Evolutionary conservation across 768 basidiomycete genomes (phyloP), one percentile per base, ranked within the genome.

Genomic region (Boletus rubescentipes): DNA sequence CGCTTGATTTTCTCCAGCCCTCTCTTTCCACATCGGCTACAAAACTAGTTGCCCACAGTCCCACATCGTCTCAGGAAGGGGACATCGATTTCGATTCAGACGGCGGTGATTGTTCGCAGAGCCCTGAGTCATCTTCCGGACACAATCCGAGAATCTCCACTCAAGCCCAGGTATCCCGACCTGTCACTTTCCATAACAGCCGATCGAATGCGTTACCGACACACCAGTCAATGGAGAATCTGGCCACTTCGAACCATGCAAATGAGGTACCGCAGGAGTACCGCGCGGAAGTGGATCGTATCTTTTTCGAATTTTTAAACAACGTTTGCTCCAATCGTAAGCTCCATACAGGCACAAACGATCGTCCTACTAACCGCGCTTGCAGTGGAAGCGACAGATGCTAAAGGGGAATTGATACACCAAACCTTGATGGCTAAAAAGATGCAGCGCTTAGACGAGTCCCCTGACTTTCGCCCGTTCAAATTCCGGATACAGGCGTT

Each of bases 401-500:
- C 83, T 30, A 99, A 99, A 71, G 96, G 96, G 46, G 96, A 99
- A 69, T 87, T 91, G 40, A 93, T 99, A 53, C 96, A 99, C 67
- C 96, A 99, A 73, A 93, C 93, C 34, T 79, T 98, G 63, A 99
- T 99, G 96, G 89, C 95, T 1, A 98, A 98, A 79, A 92, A 92
- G 79, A 98, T 99, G 96, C 91, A 93, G 63, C 86, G 93, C 49
- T 78, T 98, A 51, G 95, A 97, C 68, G 96, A 98, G 75, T 94
- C 92, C 35, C 85, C 87, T 39, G 96, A 98, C 72, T 99, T 96
- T 73, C 84, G 96, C 26, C 96, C 96, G 44, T 98, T 99, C 84
- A 98, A 98, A 73, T 99, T 99, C 75, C 85, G 96, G 54, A 99
- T 99, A 61, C 92, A 93, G 67, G 96, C 96, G 1, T 99, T 99